Base-by-base conservation (phyloP, 345 rosid genomes). In the Rubroshorea leprosula region DNA sequence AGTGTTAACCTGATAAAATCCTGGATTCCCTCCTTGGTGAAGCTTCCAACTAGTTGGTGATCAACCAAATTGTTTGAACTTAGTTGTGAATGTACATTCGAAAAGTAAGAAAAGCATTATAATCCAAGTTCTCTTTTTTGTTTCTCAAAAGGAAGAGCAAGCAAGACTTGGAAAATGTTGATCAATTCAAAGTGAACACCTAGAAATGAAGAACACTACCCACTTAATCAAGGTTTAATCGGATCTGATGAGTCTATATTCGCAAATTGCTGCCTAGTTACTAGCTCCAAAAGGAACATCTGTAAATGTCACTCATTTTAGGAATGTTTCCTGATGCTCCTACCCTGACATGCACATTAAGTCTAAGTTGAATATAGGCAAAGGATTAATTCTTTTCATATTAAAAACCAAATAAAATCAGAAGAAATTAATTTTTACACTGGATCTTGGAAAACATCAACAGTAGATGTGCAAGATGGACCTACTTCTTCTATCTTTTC, bases 201-300 rank as follows among this genome's bases (percentile, higher is more conserved):
- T 24, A n/a, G n/a, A n/a, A n/a, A n/a, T n/a, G n/a, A n/a, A n/a
- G n/a, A n/a, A n/a, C n/a, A n/a, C 3, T 61, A 84, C 89, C 90
- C 84, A 80, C 41, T 77, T 62, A 43, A 73, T 62, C 51, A 87
- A 54, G 67, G 70, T 68, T 35, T 75, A 74, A 51, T 75, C 59
- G 16, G 78, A 72, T 66, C 74, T 73, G 19, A 76, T 31, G 38
- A 55, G 13, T 59, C 60, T 8, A 68, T 60, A 20, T 58, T 47
- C 5, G 35, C 55, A 53, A 82, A 75, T 22, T 68, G 71, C 39
- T 68, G 67, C 29, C 88, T 83, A 1, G 83, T 75, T 38, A 87
- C 65, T 13, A 87, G 82, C 80, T 84, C 87, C 66, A 78, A 45
- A 68, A 87, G 82, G 39, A 87, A 84, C 65, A 87, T 71, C 87